Conservation (phyloP, 495 filamentous ascomycete genomes). For the Penicillium canariense region DNA sequence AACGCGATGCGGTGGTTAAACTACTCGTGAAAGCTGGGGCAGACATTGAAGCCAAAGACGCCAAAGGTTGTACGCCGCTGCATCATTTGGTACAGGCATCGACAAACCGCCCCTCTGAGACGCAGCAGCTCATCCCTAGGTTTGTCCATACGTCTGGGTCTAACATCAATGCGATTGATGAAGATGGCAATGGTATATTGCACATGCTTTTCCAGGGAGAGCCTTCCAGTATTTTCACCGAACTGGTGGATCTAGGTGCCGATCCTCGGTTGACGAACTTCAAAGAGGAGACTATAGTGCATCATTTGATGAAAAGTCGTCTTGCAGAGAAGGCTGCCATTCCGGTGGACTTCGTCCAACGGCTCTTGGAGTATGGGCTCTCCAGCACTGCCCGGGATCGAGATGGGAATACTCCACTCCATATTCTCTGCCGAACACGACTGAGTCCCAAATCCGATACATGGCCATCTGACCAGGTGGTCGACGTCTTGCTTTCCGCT, state of each 20-base stretch:
- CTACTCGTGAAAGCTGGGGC: neutral
- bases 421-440: neutral
- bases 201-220: neutral
- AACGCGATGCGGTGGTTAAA: neutral
- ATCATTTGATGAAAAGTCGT: neutral
- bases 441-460: neutral
- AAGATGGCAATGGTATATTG: slow-evolving; percentile 1
- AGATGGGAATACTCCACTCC: slow-evolving; percentile 1
- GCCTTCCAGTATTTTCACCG: neutral
- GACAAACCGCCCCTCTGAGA: neutral
- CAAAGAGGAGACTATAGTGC: neutral
- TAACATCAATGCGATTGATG: neutral
- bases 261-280: neutral
- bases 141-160: neutral
- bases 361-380: neutral
- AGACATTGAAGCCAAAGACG: slow-evolving; percentile 1
- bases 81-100: neutral
- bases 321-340: neutral
- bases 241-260: neutral
- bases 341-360: neutral
- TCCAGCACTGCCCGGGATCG: neutral
- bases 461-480: neutral
- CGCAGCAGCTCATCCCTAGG: neutral
- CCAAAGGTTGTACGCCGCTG: neutral
- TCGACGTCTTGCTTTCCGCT: neutral